Conservation (phyloP, 805 yeast genomes). For the Phaffomyces thermotolerans region DNA sequence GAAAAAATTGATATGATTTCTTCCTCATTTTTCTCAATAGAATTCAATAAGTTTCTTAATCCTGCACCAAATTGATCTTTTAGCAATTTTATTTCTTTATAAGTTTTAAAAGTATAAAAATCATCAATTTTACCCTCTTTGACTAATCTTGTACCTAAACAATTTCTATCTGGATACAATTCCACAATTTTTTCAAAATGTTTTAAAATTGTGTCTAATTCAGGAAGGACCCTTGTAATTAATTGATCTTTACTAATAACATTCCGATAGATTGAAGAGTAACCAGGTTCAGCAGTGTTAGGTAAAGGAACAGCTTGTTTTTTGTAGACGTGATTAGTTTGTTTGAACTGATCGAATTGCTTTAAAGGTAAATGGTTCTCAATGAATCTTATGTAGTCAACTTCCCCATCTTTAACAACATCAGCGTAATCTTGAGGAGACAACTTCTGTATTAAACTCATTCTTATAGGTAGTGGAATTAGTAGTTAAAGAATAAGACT, state of each 20-base stretch:
- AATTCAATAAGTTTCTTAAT: conserved; percentile 26
- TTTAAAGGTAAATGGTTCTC: conserved; percentile 2
- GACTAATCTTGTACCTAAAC: conserved; percentile 31
- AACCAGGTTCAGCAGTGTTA: conserved; percentile 2
- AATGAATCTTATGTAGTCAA: background rate
- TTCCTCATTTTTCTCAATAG: conserved; percentile 17
- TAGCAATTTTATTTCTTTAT: conserved; percentile 29
- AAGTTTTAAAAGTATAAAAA: conserved; percentile 36
- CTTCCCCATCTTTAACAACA: background rate
- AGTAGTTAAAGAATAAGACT: background rate
- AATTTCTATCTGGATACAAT: conserved; percentile 21
- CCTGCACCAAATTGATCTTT: conserved; percentile 49
- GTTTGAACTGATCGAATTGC: conserved; percentile 2
- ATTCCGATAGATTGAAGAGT: conserved; percentile 10
- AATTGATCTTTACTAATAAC: background rate
- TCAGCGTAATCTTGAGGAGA: background rate
- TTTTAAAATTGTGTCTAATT: conserved; percentile 5
- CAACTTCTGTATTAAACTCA: background rate
- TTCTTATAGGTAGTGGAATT: background rate
- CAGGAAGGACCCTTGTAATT: conserved; percentile 1
- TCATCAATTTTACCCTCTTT: conserved; percentile 29
- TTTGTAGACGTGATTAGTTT: background rate
- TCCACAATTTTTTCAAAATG: conserved; percentile 15
- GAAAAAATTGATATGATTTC: conserved; percentile 47
- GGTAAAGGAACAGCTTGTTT: conserved; percentile 8